Percentiles rank a stretch among this genome's conserved stretches.
Conservation (phyloP, 1,139 yeast species). For the Blastobotrys apis region DNA sequence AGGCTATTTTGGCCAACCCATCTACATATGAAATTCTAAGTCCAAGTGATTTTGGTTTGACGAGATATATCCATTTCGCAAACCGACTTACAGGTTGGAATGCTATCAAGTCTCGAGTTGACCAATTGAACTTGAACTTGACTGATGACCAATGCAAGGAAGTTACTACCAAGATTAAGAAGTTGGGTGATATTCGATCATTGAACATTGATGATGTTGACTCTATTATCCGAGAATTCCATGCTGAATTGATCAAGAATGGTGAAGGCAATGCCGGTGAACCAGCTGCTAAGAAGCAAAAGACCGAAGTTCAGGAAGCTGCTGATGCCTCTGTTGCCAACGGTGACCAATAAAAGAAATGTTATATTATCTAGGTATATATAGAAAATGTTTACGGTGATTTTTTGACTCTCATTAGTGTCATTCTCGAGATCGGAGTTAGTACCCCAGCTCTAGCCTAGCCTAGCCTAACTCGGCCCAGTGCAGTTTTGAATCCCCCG, state of each 20-base stretch:
- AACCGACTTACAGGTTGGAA: conserved; percentile 98
- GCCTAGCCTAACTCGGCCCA: too few relatives aligned
- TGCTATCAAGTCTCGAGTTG: conserved; percentile 97
- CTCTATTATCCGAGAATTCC: conserved; percentile 91
- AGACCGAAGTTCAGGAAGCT: conserved; percentile 24
- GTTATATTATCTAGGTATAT: too few relatives aligned
- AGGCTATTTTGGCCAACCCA: conserved; percentile 97
- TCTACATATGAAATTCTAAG: conserved; percentile 94
- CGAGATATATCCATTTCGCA: conserved; percentile 95
- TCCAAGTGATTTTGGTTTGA: conserved; percentile 92
- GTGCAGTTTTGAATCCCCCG: not conserved
- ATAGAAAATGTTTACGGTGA: too few relatives aligned
- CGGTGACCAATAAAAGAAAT: too few relatives aligned
- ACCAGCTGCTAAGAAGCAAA: conserved; percentile 30
- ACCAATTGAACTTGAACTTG: conserved; percentile 85
- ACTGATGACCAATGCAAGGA: conserved; percentile 94
- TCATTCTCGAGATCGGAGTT: too few relatives aligned
- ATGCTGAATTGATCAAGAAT: conserved; percentile 49
- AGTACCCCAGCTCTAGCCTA: too few relatives aligned
- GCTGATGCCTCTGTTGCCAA: too few relatives aligned
- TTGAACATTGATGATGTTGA: conserved; percentile 96
- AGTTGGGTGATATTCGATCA: conserved; percentile 91
- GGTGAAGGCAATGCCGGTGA: conserved; percentile 20
- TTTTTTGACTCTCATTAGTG: too few relatives aligned
- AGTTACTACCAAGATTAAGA: conserved; percentile 88